Conservation (phyloP, 2,329 filamentous ascomycete species). For the Ilyonectria mors-panacis region DNA sequence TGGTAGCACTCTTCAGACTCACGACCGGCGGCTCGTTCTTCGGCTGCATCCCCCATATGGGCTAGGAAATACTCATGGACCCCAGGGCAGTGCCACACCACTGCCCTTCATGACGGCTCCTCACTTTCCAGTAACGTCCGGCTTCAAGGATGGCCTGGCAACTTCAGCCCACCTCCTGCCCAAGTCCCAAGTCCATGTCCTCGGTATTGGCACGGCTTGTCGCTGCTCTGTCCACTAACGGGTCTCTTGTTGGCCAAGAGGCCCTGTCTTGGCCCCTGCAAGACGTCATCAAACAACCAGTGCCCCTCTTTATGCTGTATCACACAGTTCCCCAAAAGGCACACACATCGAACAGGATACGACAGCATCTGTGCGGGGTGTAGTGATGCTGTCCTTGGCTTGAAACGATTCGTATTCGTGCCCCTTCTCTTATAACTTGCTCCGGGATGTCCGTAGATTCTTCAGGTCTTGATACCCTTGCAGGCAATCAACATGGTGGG, state of each 20-base stretch:
- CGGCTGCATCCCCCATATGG: conserved; percentile 27
- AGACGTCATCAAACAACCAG: conserved; percentile 34
- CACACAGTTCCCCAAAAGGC: conserved; percentile 15
- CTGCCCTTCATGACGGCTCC: conserved; percentile 28
- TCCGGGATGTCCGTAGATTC: conserved; percentile 32
- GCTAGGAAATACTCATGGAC: conserved; percentile 22
- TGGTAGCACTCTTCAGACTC: conserved; percentile 32
- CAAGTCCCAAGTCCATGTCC: conserved; percentile 50
- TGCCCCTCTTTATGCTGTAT: conserved; percentile 32
- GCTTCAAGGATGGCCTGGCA: conserved; percentile 29
- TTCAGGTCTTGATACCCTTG: conserved; percentile 35
- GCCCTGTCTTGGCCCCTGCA: conserved; percentile 28
- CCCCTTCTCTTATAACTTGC: conserved; percentile 22
- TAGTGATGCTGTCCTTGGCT: conserved; percentile 27
- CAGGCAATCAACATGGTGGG: conserved; percentile 40
- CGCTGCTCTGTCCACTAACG: conserved; percentile 33
- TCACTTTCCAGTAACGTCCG: conserved; percentile 20
- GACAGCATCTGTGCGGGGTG: conserved; percentile 30
- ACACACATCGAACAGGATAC: conserved; percentile 25
- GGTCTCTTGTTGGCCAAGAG: conserved; percentile 33
- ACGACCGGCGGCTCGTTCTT: conserved; percentile 21
- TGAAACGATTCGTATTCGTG: conserved; percentile 35
- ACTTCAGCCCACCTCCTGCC: conserved; percentile 33
- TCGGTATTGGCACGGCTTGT: conserved; percentile 45
- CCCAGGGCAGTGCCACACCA: conserved; percentile 24